A percentile compares a stretch with the other conserved stretches of the same genome.
These are phyloP conservation scores for Helichrysum umbraculigerum DNA, from an alignment of 129 eudicot genomes.

Conservation along the genomic window DNA sequence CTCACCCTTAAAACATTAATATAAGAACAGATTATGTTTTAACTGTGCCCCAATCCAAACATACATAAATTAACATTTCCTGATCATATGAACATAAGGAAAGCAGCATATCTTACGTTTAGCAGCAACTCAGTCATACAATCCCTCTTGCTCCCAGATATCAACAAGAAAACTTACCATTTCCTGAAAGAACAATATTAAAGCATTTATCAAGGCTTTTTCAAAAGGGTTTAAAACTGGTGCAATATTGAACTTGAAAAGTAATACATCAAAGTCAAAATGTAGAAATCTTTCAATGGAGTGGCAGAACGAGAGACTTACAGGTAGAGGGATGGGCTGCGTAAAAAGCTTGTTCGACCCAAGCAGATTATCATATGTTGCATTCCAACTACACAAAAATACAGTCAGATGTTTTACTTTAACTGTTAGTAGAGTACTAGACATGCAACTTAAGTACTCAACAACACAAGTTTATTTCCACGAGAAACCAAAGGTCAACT, in stretches of 20 bases:
- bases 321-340: conserved; percentile 68
- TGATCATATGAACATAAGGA: background rate
- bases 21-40: background rate
- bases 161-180: conserved; percentile 86
- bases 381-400: conserved; percentile 61
- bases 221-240: background rate
- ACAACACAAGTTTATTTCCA: background rate
- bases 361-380: conserved; percentile 73
- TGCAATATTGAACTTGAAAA: background rate
- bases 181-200: conserved; percentile 50
- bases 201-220: background rate
- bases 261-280: background rate
- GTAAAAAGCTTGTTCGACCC: conserved; percentile 78
- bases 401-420: background rate
- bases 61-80: background rate
- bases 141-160: conserved; percentile 89
- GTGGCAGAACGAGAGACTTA: conserved; percentile 40
- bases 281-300: background rate
- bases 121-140: conserved; percentile 53
- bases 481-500: background rate
- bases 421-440: background rate
- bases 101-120: background rate
- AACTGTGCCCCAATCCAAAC: background rate
- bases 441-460: background rate
- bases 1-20: background rate